These are phyloP conservation scores for Eragrostis tef DNA, from an alignment of 202 grass and related monocot species.

Conservation along the genomic window DNA sequence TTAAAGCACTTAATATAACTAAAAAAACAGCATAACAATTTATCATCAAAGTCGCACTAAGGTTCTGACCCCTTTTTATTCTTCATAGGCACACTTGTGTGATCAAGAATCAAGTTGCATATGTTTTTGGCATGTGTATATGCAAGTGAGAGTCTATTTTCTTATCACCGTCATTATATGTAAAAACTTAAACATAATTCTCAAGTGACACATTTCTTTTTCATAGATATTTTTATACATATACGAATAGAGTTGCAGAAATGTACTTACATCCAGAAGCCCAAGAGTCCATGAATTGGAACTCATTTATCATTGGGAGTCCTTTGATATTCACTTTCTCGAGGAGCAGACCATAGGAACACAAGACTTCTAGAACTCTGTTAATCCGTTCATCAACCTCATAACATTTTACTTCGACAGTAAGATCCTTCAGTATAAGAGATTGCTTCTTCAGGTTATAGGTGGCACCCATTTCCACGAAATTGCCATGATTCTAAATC, in stretches of 20 bases:
- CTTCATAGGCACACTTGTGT: not conserved
- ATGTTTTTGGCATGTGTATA: not conserved
- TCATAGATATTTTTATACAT: not conserved
- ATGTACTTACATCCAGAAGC: conserved; percentile 1
- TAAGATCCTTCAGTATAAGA: not conserved
- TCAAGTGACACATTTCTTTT: not conserved
- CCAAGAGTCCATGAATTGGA: not conserved
- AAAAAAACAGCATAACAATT: not conserved
- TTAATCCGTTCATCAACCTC: not conserved
- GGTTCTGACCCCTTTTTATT: not conserved
- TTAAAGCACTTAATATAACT: not conserved
- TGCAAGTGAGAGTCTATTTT: not conserved
- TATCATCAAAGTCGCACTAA: not conserved
- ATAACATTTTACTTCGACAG: conserved; percentile 2
- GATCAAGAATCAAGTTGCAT: not conserved
- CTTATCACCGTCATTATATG: not conserved
- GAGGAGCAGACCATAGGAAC: not conserved
- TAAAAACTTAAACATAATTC: not conserved
- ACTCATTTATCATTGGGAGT: not conserved
- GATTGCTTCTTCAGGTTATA: not conserved
- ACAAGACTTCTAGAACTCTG: not conserved
- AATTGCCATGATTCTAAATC: not conserved
- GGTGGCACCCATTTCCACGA: not conserved
- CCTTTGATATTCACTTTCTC: not conserved
- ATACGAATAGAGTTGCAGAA: not conserved